Evolutionary conservation across 805 yeast genomes (phyloP), one percentile per base, ranked within the genome.

Genomic region (Sugiyamaella qingdaonensis): DNA sequence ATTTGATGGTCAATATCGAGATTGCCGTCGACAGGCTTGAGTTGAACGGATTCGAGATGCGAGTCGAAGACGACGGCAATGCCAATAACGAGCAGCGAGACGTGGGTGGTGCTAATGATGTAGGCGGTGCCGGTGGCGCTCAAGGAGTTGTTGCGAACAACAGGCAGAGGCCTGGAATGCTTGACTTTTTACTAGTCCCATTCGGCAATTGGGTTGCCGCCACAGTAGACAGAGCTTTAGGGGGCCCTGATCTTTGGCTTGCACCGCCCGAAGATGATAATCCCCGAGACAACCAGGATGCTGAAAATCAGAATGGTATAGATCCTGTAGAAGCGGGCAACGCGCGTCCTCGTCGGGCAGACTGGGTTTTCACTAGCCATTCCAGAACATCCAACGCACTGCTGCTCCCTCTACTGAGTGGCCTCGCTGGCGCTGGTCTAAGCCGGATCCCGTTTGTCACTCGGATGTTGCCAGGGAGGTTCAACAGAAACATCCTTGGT

Each of bases 401-500:
- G 48, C 49, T 59, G 19, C 41, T 50, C 41, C 63, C 64, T 5
- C 33, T 55, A 18, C 44, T 58, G 10, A 48, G 59, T 24, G 59
- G 60, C 7, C 10, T 54, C 7, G 42, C 45, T 29, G 63, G 64
- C n/a, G 46, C 58, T 5, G 46, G 36, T 14, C 47, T 61, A 9
- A 48, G 55, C 10, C 8, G 21, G 37, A 36, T 53, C 14, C 61
- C 62, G 4, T 35, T 50, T 10, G 34, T 58, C 13, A 39, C 60
- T 13, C 50, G 51, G 18, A 33, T 47, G 29, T 39, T 61, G 10
- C 61, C 63, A 2, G 53, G 49, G 21, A 32, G 53, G 49, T 61
- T 61, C 50, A 58, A 57, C 48, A 56, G 64, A 11, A 63, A 63
- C 54, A 47, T 63, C 16, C 31, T 60, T 3, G 66, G 64, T 3